phyloP scores from a whole-genome alignment of 2,329 filamentous ascomycete genomes.

The Stagonosporopsis tanaceti region DNA sequence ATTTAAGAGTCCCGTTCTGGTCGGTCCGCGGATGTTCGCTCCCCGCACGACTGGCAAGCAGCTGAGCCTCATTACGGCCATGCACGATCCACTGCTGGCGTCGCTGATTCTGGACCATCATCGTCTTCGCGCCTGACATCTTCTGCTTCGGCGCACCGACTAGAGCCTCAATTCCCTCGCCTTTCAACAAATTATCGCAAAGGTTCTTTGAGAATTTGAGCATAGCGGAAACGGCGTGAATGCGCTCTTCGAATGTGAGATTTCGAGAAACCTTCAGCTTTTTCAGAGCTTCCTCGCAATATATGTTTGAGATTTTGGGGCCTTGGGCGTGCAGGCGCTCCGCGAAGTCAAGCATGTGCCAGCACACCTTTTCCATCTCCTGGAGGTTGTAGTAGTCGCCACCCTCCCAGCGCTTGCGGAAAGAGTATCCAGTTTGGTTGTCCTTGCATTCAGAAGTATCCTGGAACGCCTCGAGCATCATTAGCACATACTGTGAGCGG shows the following conservation, averaged over 20 bases:
- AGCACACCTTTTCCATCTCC: slow-evolving; percentile 25
- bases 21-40: not conserved
- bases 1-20: not conserved
- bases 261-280: slow-evolving; percentile 8
- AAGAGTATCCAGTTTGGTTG: slow-evolving; percentile 8
- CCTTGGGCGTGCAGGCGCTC: slow-evolving; percentile 17
- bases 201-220: slow-evolving; percentile 15
- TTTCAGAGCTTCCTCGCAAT: slow-evolving; percentile 8
- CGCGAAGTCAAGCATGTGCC: slow-evolving; percentile 19
- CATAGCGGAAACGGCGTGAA: slow-evolving; percentile 13
- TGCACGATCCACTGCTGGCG: slow-evolving; percentile 11
- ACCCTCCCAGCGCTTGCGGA: slow-evolving; percentile 12
- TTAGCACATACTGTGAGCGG: slow-evolving; percentile 9
- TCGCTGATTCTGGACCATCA: slow-evolving; percentile 6
- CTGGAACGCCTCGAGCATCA: slow-evolving; percentile 14
- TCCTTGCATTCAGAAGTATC: slow-evolving; percentile 15
- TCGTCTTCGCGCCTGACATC: slow-evolving; percentile 10
- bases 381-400: slow-evolving; percentile 8
- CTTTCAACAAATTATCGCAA: slow-evolving; percentile 24
- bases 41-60: not conserved
- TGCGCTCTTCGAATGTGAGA: slow-evolving; percentile 20
- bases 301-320: slow-evolving; percentile 7
- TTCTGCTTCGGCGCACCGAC: slow-evolving; percentile 13
- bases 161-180: slow-evolving; percentile 11
- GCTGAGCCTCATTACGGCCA: not conserved